A percentile compares a stretch with the other conserved stretches of the same genome.
These are phyloP conservation scores for Sugiyamaella pinicola DNA, from an alignment of 1,139 yeast genomes.

Conservation along the genomic window DNA sequence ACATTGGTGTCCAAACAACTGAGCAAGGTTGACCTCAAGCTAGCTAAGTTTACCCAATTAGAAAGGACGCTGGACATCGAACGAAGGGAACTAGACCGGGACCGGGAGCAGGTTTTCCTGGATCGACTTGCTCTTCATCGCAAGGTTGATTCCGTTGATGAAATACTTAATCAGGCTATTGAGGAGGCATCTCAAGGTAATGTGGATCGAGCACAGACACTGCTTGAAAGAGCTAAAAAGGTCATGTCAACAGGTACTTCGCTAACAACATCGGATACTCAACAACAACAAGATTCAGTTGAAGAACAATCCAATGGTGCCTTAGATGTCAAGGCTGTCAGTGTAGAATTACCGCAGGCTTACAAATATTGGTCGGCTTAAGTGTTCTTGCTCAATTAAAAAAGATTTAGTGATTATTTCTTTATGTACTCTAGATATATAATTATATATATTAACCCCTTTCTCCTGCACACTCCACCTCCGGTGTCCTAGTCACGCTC, in stretches of 20 bases:
- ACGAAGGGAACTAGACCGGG: constrained; percentile 68
- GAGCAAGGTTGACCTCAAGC: constrained; percentile 74
- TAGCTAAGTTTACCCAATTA: constrained; percentile 66
- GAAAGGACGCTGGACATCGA: constrained; percentile 82
- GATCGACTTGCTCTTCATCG: constrained; percentile 75
- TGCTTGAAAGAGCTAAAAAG: constrained; percentile 34
- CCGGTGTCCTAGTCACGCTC: no score
- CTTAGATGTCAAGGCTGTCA: constrained; percentile 59
- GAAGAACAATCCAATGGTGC: constrained; percentile 4
- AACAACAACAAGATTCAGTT: constrained; percentile 1
- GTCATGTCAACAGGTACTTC: constrained; percentile 29
- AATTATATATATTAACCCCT: constrained; percentile 1
- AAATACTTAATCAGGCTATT: constrained; percentile 52
- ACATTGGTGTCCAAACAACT: constrained; percentile 72
- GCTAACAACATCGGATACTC: constrained; percentile 24
- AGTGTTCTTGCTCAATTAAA: not conserved
- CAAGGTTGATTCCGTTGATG: constrained; percentile 57
- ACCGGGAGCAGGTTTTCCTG: constrained; percentile 78
- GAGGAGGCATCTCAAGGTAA: constrained; percentile 42
- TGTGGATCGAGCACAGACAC: constrained; percentile 24
- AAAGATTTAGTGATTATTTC: not conserved
- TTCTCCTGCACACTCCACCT: no score
- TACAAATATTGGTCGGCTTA: constrained; percentile 82
- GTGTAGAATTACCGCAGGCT: constrained; percentile 75
- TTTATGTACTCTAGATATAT: constrained; percentile 14